A percentile compares a stretch with the other conserved stretches of the same genome.
Conservation (phyloP, 164 flowering plant genomes). For the Aristolochia contorta region DNA sequence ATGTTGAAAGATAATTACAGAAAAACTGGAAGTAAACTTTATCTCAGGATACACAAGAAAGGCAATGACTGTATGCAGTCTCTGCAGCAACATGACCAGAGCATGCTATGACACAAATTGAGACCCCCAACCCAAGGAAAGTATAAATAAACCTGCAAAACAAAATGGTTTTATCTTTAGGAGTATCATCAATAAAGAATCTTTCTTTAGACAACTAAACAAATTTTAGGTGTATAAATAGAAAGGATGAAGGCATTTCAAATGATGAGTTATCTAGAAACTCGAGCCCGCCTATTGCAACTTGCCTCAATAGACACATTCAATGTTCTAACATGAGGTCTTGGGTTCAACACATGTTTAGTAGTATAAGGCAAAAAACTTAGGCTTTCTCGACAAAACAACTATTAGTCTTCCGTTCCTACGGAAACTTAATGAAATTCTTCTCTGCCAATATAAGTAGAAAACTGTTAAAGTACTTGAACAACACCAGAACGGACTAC, state of each 20-base stretch:
- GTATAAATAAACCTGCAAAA: conserved; percentile 66
- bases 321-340: background rate
- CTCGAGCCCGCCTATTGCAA: background rate
- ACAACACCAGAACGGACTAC: too few species aligned
- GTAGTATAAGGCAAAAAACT: too few species aligned
- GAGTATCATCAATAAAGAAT: background rate
- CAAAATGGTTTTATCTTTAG: background rate
- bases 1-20: too few species aligned
- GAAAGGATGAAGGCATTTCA: background rate
- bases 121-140: conserved; percentile 59
- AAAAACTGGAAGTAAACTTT: too few species aligned
- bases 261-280: background rate
- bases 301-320: background rate
- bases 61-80: conserved; percentile 72
- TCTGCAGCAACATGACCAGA: conserved; percentile 88
- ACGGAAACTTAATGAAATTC: too few species aligned
- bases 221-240: background rate
- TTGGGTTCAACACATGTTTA: too few species aligned
- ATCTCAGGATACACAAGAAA: conserved; percentile 60
- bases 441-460: too few species aligned
- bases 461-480: too few species aligned
- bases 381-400: too few species aligned
- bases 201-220: background rate
- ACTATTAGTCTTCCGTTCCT: too few species aligned
- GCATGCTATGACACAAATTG: conserved; percentile 57